Percentiles rank a stretch among this genome's conserved stretches.
Conservation (phyloP, 345 rosid species). For the Aurinia saxatilis region DNA sequence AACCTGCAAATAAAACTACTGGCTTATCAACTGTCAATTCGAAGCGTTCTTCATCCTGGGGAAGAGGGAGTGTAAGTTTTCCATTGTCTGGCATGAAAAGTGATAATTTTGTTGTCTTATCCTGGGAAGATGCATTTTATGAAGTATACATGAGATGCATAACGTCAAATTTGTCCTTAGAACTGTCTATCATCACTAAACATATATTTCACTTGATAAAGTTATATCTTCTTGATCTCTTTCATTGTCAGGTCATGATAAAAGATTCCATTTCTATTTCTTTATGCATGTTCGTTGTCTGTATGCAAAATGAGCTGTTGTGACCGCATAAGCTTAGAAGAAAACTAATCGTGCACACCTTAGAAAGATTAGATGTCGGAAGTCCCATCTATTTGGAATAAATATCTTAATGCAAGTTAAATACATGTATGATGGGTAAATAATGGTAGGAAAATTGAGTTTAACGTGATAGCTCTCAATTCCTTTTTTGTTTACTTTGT, state of each 20-base stretch:
- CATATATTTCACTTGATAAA: neutral
- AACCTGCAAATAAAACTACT: constrained; percentile 48
- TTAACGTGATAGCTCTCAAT: neutral
- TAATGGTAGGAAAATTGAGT: neutral
- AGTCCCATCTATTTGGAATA: neutral
- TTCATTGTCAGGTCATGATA: neutral
- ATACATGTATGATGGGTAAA: neutral
- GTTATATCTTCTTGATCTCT: neutral
- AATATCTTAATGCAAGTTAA: neutral
- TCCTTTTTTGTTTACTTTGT: constrained; percentile 1
- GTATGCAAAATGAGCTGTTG: neutral
- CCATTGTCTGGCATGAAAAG: constrained; percentile 10
- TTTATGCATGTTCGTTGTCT: neutral
- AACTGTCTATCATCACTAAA: neutral
- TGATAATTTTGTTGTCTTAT: neutral
- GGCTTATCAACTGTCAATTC: constrained; percentile 40
- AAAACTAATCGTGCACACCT: neutral
- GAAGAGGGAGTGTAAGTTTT: constrained; percentile 69
- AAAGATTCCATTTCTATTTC: neutral
- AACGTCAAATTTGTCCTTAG: neutral
- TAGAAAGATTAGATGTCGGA: neutral
- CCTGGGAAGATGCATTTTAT: neutral
- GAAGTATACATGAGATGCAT: neutral
- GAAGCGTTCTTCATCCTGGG: constrained; percentile 81
- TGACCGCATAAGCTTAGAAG: neutral